Conservation (phyloP, 805 yeast species). For the Suhomyces xylopsoci region DNA sequence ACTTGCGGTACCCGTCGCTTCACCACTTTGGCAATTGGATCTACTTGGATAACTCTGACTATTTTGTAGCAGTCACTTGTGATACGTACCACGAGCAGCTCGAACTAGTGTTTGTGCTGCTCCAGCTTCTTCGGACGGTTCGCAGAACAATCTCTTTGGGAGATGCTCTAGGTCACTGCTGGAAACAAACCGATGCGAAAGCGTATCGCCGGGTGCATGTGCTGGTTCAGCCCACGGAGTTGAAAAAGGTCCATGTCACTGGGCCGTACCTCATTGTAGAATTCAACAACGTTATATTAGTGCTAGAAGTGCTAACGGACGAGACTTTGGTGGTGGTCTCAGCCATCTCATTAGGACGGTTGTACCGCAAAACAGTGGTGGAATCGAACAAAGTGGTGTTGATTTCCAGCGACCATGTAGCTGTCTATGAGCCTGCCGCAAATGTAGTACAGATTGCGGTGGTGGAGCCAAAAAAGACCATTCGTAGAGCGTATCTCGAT, state of each 20-base stretch:
- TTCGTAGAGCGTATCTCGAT: background rate
- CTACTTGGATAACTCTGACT: background rate
- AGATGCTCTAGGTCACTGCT: background rate
- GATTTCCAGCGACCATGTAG: background rate
- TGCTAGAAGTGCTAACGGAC: background rate
- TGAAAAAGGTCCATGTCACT: background rate
- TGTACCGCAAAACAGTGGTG: background rate
- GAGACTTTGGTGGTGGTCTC: background rate
- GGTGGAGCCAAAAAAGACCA: background rate
- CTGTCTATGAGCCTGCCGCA: background rate
- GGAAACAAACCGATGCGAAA: background rate
- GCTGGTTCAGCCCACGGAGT: background rate
- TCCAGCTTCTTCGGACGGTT: background rate
- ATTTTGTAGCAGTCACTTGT: background rate
- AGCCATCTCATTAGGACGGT: background rate
- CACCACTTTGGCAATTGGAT: conserved; percentile 7
- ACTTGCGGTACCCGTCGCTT: background rate
- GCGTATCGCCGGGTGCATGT: background rate
- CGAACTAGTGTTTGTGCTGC: background rate
- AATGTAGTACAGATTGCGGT: background rate
- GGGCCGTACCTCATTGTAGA: background rate
- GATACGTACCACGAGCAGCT: background rate
- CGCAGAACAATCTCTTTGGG: background rate
- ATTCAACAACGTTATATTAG: background rate
- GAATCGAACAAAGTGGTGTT: background rate